Conservation (phyloP, 1,139 yeast genomes). For the Hanseniaspora sp. region DNA sequence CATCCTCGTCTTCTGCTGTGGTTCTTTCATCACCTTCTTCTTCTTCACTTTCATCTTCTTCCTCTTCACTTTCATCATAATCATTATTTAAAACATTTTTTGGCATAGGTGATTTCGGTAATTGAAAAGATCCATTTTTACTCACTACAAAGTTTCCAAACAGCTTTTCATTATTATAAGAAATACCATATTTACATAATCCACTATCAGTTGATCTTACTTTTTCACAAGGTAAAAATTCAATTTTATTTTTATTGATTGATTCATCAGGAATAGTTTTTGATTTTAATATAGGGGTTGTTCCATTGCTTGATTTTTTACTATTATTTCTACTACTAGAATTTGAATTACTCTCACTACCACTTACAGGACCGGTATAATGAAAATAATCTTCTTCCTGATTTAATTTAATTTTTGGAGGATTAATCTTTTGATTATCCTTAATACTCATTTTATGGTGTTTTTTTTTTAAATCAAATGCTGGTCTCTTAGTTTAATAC, state of each 20-base stretch:
- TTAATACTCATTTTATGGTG: neutral
- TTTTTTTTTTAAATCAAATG: too few species aligned
- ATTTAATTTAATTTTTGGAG: neutral
- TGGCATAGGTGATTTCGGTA: slow-evolving; percentile 16
- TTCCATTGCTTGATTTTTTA: neutral
- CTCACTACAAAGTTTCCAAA: neutral
- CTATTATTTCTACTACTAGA: neutral
- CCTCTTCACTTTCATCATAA: slow-evolving; percentile 5
- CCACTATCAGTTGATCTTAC: neutral
- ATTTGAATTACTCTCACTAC: neutral
- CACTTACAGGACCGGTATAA: neutral
- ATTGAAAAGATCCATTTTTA: neutral
- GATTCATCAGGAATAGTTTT: neutral
- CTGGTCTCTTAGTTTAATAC: too few species aligned
- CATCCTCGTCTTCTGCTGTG: slow-evolving; percentile 19
- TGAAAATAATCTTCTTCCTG: neutral
- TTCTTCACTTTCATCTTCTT: slow-evolving; percentile 21
- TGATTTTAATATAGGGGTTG: neutral
- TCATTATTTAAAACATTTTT: neutral
- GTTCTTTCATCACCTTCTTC: slow-evolving; percentile 22
- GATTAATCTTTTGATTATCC: neutral
- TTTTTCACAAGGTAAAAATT: slow-evolving; percentile 1
- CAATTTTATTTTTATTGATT: neutral
- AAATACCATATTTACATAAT: neutral
- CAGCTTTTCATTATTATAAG: neutral